phyloP scores from a whole-genome alignment of 2,329 filamentous ascomycete species.

The Nigrograna mackinnonii region DNA sequence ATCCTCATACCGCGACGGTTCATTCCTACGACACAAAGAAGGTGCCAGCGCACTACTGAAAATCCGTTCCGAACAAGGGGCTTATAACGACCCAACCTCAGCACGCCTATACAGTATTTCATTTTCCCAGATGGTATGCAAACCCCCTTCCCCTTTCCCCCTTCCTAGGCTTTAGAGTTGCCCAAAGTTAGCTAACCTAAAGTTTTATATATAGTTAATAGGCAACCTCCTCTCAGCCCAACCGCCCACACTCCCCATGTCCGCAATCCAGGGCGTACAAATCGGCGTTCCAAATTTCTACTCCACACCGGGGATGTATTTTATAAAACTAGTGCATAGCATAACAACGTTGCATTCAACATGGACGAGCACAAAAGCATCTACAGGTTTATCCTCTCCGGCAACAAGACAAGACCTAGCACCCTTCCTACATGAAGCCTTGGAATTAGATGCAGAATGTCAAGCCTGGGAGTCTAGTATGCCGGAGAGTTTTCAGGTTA shows the following conservation, averaged over 20 bases:
- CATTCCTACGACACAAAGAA: conserved; percentile 26
- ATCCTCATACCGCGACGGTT: conserved; percentile 18
- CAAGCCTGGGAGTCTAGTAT: conserved; percentile 27
- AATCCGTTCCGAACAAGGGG: conserved; percentile 26
- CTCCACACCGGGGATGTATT: conserved; percentile 19
- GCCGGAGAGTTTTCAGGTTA: conserved; percentile 22
- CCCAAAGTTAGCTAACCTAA: background rate
- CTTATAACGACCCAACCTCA: conserved; percentile 25
- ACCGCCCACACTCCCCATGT: too few species aligned
- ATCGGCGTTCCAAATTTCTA: conserved; percentile 23
- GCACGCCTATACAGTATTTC: conserved; percentile 30
- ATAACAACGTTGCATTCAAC: conserved; percentile 25
- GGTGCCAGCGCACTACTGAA: conserved; percentile 32
- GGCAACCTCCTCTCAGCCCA: conserved; percentile 27
- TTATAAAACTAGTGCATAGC: conserved; percentile 27
- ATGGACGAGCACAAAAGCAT: conserved; percentile 28
- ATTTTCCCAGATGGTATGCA: conserved; percentile 29
- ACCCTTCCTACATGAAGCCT: conserved; percentile 21
- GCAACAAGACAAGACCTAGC: conserved; percentile 19
- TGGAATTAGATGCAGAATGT: conserved; percentile 28
- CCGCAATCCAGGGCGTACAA: too few species aligned
- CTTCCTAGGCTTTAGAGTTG: background rate
- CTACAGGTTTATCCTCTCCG: conserved; percentile 15
- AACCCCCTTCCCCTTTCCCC: background rate
- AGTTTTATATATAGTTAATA: conserved; percentile 29